Evolutionary conservation across 129 eudicot species (phyloP).

Genomic region (Chrysanthemum makinoi): DNA sequence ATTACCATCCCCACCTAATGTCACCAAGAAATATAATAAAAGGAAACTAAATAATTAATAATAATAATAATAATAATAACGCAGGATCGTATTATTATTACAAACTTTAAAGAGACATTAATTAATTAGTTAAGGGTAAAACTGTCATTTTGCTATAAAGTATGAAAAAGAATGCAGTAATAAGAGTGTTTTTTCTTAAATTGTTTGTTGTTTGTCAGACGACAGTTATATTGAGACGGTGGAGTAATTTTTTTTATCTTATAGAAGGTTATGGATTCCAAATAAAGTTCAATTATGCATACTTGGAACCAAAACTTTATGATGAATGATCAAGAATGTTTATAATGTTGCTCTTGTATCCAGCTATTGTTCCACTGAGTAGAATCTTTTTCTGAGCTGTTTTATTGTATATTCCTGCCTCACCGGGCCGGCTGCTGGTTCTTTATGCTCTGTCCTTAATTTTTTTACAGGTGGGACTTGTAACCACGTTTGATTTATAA

Average conservation of each 20-base stretch:
- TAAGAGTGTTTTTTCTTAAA: too few relatives aligned
- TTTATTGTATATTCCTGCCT: conserved; percentile 26
- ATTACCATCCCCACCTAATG: too few relatives aligned
- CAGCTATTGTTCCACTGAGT: conserved; percentile 27
- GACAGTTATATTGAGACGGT: too few relatives aligned
- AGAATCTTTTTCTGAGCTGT: conserved; percentile 22
- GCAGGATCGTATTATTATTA: too few relatives aligned
- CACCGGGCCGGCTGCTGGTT: conserved; percentile 24
- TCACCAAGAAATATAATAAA: too few relatives aligned
- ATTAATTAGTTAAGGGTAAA: too few relatives aligned
- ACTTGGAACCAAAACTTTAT: neutral
- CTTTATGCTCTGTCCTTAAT: conserved; percentile 25
- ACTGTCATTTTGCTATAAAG: too few relatives aligned
- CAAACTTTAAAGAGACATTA: too few relatives aligned
- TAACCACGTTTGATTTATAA: conserved; percentile 9
- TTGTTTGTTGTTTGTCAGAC: too few relatives aligned
- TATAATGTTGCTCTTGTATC: conserved; percentile 2
- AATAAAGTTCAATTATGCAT: neutral
- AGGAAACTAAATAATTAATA: too few relatives aligned
- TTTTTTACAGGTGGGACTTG: conserved; percentile 16
- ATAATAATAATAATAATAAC: too few relatives aligned
- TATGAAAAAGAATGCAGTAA: too few relatives aligned
- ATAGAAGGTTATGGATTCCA: neutral
- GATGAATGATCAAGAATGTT: conserved; percentile 9
- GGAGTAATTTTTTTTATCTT: neutral